These are phyloP conservation scores for Colletotrichum tofieldiae DNA, from an alignment of 2,329 filamentous ascomycete species.

Conservation along the genomic window DNA sequence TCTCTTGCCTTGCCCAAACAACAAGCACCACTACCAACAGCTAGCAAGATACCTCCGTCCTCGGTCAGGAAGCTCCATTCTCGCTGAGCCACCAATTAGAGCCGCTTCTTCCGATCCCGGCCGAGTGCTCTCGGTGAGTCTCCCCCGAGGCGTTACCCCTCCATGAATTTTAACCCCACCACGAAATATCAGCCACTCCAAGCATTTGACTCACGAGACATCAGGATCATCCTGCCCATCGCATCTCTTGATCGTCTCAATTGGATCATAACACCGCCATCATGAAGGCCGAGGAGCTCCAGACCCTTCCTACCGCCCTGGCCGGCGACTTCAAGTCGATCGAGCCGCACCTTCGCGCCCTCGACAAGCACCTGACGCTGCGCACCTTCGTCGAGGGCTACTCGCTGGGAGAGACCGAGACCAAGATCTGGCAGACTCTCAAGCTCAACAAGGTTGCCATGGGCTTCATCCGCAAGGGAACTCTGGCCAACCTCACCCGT, in stretches of 20 bases:
- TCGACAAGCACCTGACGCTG: constrained; percentile 90
- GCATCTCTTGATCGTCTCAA: constrained; percentile 24
- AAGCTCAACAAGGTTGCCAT: constrained; percentile 88
- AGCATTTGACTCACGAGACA: constrained; percentile 45
- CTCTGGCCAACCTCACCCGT: constrained; percentile 82
- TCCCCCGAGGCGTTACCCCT: constrained; percentile 35
- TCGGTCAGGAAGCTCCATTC: background rate
- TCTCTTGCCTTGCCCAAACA: no score
- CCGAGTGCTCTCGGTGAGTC: constrained; percentile 34
- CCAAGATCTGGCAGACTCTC: constrained; percentile 86
- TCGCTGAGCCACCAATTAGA: constrained; percentile 36
- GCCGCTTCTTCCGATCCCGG: background rate
- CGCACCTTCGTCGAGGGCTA: constrained; percentile 91
- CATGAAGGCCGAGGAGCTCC: constrained; percentile 73
- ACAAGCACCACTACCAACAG: background rate
- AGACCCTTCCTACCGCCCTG: constrained; percentile 66
- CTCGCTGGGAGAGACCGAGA: constrained; percentile 81
- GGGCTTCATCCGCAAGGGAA: constrained; percentile 84
- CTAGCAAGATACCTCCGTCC: background rate
- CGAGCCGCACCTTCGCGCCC: constrained; percentile 80
- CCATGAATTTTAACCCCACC: constrained; percentile 43
- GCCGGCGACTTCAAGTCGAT: constrained; percentile 85
- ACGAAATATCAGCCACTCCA: constrained; percentile 41
- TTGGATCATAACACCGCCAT: constrained; percentile 47
- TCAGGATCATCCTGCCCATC: constrained; percentile 29